Percentiles rank a stretch among this genome's conserved stretches.
These are phyloP conservation scores for Cryphonectria radicalis DNA, from an alignment of 2,329 filamentous ascomycete genomes.

Conservation along the genomic window DNA sequence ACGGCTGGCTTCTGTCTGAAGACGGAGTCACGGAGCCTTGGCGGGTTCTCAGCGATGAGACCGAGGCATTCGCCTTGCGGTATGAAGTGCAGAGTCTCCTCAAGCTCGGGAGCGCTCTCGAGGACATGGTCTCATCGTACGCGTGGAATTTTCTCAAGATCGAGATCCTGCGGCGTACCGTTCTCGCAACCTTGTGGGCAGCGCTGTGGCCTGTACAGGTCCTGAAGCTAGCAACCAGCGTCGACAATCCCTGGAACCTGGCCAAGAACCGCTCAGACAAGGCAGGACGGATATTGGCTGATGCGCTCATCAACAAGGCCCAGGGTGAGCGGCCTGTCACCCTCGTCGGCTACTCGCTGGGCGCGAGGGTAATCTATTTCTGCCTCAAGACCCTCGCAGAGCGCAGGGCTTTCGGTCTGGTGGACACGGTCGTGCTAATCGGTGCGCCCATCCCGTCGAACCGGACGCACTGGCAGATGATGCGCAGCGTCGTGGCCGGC, in stretches of 20 bases:
- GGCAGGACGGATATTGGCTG: constrained; percentile 77
- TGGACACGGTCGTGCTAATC: constrained; percentile 84
- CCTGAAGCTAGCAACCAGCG: constrained; percentile 66
- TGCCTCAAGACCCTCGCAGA: constrained; percentile 79
- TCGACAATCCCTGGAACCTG: constrained; percentile 83
- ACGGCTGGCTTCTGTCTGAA: constrained; percentile 79
- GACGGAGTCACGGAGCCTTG: constrained; percentile 81
- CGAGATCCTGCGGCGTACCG: constrained; percentile 74
- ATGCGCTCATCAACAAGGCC: constrained; percentile 79
- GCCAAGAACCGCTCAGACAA: constrained; percentile 79
- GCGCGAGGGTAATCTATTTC: constrained; percentile 79
- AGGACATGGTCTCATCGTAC: constrained; percentile 71
- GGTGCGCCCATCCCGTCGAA: constrained; percentile 79
- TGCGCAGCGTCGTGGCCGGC: constrained; percentile 79
- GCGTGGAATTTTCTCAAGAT: constrained; percentile 76
- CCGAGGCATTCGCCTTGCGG: constrained; percentile 82
- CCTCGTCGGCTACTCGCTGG: constrained; percentile 80
- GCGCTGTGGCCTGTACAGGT: constrained; percentile 73
- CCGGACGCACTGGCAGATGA: constrained; percentile 72
- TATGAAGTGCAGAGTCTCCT: constrained; percentile 82
- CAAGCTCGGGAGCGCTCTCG: constrained; percentile 74
- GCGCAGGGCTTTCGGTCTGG: constrained; percentile 77
- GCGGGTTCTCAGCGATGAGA: constrained; percentile 70
- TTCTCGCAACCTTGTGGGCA: constrained; percentile 69
- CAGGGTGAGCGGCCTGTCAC: constrained; percentile 83